These are phyloP conservation scores for Fraxinus nigra DNA, from an alignment of 305 asterid genomes.

Conservation along the genomic window DNA sequence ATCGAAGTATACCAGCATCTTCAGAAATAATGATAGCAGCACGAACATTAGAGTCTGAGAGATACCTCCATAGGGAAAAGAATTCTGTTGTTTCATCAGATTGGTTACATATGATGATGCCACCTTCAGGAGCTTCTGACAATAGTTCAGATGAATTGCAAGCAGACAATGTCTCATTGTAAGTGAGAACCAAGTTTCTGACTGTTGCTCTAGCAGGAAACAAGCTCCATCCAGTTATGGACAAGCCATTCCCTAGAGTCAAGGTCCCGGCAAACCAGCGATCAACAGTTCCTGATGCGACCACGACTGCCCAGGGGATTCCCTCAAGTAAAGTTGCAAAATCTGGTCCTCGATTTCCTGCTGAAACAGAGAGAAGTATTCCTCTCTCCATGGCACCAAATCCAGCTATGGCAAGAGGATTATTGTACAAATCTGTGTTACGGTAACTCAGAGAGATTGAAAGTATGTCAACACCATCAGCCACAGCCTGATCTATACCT, in stretches of 20 bases:
- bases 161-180: conserved; percentile 29
- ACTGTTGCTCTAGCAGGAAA: conserved; percentile 35
- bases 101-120: conserved; percentile 38
- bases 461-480: conserved; percentile 42
- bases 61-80: neutral
- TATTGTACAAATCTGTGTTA: conserved; percentile 21
- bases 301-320: conserved; percentile 48
- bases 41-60: neutral
- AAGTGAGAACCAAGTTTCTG: conserved; percentile 29
- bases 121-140: conserved; percentile 17
- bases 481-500: conserved; percentile 29
- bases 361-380: conserved; percentile 31
- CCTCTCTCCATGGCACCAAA: conserved; percentile 55
- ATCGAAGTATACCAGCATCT: conserved; percentile 14
- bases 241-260: conserved; percentile 39
- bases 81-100: neutral
- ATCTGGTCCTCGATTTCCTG: conserved; percentile 37
- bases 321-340: conserved; percentile 23
- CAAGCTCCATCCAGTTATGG: conserved; percentile 38
- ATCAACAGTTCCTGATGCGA: conserved; percentile 46
- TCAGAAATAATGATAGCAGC: conserved; percentile 33
- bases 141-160: conserved; percentile 24
- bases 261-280: conserved; percentile 45
- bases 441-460: conserved; percentile 30
- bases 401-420: conserved; percentile 40